Evolutionary conservation across 2,329 filamentous ascomycete genomes (phyloP), one percentile per base, ranked within the genome.

Genomic region (Cytospora piceae): DNA sequence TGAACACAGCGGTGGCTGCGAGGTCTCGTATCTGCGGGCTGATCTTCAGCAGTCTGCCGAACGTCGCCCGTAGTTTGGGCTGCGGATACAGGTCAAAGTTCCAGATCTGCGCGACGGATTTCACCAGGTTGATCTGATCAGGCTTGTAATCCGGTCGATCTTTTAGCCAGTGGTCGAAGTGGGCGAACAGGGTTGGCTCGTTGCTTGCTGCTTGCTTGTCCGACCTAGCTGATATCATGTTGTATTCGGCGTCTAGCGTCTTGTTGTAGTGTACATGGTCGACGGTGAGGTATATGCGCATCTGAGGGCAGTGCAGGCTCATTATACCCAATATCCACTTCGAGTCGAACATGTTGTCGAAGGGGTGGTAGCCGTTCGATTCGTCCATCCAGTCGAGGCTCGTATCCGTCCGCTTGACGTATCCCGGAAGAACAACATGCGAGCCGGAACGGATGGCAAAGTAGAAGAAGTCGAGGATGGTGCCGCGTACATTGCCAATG

Each of bases 111-210:
- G 55, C 69, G 31, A 61, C 58, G 17, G 67, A 61, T 29, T 58
- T 64, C 15, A 71, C 64, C 24, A 71, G 68, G 55, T 71, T 71
- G 34, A 70, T 59, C 60, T 66, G 65, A 8, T 59, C 53, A 1
- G 68, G 61, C 56, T 65, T 62, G 58, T 70, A 66, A 11, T 67
- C 64, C 22, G 60, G 62, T 63, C 49, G 52, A 22, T 53, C 60
- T 7, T 60, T 66, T 37, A 70, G 59, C 51, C 65, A 60, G 20
- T 64, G 63, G 5, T 49, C 24, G 24, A 64, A 59, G 27, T 42
- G 22, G 3, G 24, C 46, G 3, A 42, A 9, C 22, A 32, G 37
- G 22, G 17, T 3, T 8, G 31, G 15, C 27, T 29, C 24, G 49
- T 17, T 46, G 32, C 39, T 34, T 11, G 42, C 31, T n/a, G 46